Percentiles rank a stretch among this genome's conserved stretches.
Conservation (phyloP, 2,329 filamentous ascomycete species). For the Emmonsiellopsis sp. region DNA sequence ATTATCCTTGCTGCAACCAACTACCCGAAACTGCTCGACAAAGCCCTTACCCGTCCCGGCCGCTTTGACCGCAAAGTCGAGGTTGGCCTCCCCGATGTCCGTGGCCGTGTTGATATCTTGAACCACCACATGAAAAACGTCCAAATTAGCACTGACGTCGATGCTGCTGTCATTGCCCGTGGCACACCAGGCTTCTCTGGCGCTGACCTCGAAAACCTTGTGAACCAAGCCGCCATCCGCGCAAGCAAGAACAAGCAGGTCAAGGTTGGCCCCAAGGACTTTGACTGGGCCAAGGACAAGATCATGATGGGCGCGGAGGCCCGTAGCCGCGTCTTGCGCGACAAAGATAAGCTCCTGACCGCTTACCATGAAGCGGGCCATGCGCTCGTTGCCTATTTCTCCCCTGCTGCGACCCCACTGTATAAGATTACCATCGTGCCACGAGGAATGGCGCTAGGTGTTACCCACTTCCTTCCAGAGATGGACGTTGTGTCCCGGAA, state of each 20-base stretch:
- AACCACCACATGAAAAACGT: constrained; percentile 92
- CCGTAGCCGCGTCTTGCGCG: constrained; percentile 77
- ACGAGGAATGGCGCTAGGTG: constrained; percentile 73
- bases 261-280: constrained; percentile 66
- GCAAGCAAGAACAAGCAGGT: constrained; percentile 79
- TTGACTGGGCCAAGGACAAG: constrained; percentile 98
- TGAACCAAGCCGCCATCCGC: constrained; percentile 90
- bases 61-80: constrained; percentile 90
- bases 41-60: constrained; percentile 85
- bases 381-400: constrained; percentile 79
- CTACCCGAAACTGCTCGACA: constrained; percentile 88
- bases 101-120: constrained; percentile 84
- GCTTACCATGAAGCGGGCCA: constrained; percentile 95
- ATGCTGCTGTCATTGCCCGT: constrained; percentile 72
- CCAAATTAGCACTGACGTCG: constrained; percentile 69
- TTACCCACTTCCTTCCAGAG: constrained; percentile 79
- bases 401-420: constrained; percentile 63
- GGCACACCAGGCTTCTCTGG: constrained; percentile 89
- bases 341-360: constrained; percentile 93
- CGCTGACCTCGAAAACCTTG: constrained; percentile 90
- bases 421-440: constrained; percentile 98
- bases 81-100: constrained; percentile 84
- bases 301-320: constrained; percentile 94
- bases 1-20: constrained; percentile 96
- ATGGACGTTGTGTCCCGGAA: constrained; percentile 87